A percentile compares a stretch with the other conserved stretches of the same genome.
These are phyloP conservation scores for Hansenula sp. DNA, from an alignment of 1,139 yeast species.

Conservation along the genomic window DNA sequence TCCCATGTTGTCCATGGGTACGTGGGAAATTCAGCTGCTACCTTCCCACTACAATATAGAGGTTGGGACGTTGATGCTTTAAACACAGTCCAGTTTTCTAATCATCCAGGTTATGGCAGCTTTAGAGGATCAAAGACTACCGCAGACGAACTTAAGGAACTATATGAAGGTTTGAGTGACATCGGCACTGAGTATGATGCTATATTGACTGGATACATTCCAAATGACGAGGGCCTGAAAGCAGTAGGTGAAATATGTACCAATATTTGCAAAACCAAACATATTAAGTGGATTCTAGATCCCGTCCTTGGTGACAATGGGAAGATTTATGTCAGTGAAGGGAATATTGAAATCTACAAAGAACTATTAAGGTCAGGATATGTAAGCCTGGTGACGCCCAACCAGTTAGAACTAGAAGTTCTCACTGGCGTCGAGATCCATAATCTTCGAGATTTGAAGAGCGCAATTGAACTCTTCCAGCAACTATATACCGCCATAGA, in stretches of 20 bases:
- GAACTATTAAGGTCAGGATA: conserved; percentile 43
- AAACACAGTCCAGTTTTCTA: conserved; percentile 77
- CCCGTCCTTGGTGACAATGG: conserved; percentile 97
- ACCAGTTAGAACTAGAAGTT: conserved; percentile 84
- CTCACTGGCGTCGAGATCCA: conserved; percentile 51
- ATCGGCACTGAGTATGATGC: conserved; percentile 48
- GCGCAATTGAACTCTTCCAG: conserved; percentile 50
- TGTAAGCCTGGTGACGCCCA: conserved; percentile 80
- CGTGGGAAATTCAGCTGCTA: conserved; percentile 78
- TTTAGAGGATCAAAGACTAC: conserved; percentile 41
- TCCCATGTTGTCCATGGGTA: conserved; percentile 88
- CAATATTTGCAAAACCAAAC: conserved; percentile 14
- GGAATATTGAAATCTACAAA: conserved; percentile 64
- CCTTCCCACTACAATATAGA: conserved; percentile 70
- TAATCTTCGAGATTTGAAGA: conserved; percentile 35
- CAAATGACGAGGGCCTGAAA: conserved; percentile 44
- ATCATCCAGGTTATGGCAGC: conserved; percentile 77
- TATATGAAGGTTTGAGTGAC: conserved; percentile 46
- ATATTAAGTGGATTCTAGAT: conserved; percentile 58
- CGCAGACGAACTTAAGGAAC: conserved; percentile 36
- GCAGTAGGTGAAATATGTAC: conserved; percentile 28
- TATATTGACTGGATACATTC: conserved; percentile 69
- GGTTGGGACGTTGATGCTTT: conserved; percentile 87
- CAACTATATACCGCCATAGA: conserved; percentile 43
- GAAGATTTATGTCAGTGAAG: conserved; percentile 67